Percentiles rank a stretch among this genome's conserved stretches.
Evolutionary conservation across 139 green algal species (phyloP).

Genomic region (Auxenochlorella protothecoides): DNA sequence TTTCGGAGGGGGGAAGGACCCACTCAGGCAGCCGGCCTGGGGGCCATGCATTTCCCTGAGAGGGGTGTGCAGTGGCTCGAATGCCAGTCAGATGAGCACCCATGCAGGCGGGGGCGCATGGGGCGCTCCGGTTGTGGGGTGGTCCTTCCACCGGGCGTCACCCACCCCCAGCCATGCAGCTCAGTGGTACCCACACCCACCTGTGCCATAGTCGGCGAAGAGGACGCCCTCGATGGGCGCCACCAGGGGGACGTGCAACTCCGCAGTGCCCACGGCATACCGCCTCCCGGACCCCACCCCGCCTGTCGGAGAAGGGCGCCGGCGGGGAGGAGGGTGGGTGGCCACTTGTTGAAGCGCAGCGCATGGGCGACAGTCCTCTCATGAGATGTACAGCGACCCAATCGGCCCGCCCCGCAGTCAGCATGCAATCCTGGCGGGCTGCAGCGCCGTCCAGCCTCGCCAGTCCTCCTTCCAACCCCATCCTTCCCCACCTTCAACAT

Average conservation of each 20-base stretch:
- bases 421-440: neutral
- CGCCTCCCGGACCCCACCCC: conserved; percentile 76
- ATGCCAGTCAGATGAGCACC: neutral
- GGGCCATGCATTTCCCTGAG: too few species aligned
- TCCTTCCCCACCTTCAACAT: conserved; percentile 54
- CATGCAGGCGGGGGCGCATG: neutral
- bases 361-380: too few species aligned
- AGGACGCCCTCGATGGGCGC: conserved; percentile 48
- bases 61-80: too few species aligned
- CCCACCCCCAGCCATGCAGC: too few species aligned
- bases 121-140: too few species aligned
- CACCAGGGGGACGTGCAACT: conserved; percentile 70
- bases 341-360: too few species aligned
- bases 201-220: conserved; percentile 81
- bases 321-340: too few species aligned
- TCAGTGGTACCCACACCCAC: neutral
- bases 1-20: neutral
- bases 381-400: too few species aligned
- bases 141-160: too few species aligned
- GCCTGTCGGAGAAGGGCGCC: conserved; percentile 13
- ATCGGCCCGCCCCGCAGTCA: neutral
- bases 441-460: too few species aligned
- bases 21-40: neutral
- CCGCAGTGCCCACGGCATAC: conserved; percentile 64
- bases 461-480: too few species aligned